Conservation (phyloP, 2,329 filamentous ascomycete species). For the Cercospora sesami region DNA sequence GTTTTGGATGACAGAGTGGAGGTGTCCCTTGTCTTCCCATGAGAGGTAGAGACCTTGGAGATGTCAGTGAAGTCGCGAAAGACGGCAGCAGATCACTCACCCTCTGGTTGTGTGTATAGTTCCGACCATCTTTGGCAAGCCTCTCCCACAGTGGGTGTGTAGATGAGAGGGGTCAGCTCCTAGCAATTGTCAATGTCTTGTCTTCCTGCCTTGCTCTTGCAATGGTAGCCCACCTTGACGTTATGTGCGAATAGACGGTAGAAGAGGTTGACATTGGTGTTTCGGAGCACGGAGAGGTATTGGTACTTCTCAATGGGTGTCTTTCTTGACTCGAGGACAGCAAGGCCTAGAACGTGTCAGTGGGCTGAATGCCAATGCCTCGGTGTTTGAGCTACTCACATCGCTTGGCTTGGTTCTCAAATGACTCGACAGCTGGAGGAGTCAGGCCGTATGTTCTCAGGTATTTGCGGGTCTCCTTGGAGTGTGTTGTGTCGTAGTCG, state of each 20-base stretch:
- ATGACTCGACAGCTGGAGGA: constrained; percentile 53
- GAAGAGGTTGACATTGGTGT: constrained; percentile 76
- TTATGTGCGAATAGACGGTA: constrained; percentile 79
- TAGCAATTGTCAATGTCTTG: constrained; percentile 39
- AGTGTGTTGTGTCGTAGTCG: constrained; percentile 54
- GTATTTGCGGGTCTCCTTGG: constrained; percentile 52
- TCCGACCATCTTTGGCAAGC: constrained; percentile 96
- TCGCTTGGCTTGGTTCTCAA: constrained; percentile 52
- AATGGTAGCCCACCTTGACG: constrained; percentile 50
- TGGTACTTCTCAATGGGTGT: constrained; percentile 79
- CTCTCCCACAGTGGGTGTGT: constrained; percentile 89
- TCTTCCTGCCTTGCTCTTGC: neutral
- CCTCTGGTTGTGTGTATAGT: constrained; percentile 92
- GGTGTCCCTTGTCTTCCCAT: constrained; percentile 88
- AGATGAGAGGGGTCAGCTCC: constrained; percentile 80
- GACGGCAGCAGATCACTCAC: constrained; percentile 42
- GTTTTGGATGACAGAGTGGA: constrained; percentile 83
- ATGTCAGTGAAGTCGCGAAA: neutral
- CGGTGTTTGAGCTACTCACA: constrained; percentile 40
- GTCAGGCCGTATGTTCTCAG: constrained; percentile 55
- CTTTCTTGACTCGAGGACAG: constrained; percentile 68
- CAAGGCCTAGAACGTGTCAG: constrained; percentile 60
- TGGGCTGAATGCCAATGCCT: neutral
- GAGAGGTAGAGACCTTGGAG: constrained; percentile 76
- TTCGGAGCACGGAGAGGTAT: constrained; percentile 74